Conservation (phyloP, 108 stramenopile genomes). For the Nannochloropsis salina region DNA sequence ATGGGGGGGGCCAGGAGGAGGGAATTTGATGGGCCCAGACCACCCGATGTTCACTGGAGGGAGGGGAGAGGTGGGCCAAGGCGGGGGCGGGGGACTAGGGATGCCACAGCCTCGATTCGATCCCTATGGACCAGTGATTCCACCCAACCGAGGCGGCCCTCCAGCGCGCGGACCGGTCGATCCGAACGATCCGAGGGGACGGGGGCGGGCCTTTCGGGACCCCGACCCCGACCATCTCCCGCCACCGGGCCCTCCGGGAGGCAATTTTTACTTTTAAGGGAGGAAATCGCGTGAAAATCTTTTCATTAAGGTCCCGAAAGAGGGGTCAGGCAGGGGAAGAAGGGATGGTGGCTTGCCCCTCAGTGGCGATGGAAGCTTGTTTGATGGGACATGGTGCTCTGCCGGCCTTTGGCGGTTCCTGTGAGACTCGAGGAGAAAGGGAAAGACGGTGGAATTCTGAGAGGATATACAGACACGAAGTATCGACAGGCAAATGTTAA, state of each 20-base stretch:
- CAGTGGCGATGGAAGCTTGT: too few species aligned
- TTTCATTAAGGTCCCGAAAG: too few species aligned
- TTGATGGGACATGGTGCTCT: too few species aligned
- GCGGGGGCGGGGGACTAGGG: background rate
- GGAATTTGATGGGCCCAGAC: background rate
- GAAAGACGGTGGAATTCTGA: too few species aligned
- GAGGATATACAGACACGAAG: too few species aligned
- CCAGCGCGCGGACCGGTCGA: background rate
- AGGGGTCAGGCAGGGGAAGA: too few species aligned
- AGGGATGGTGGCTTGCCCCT: too few species aligned
- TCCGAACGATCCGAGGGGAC: background rate
- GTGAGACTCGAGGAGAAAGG: too few species aligned
- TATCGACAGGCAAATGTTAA: too few species aligned
- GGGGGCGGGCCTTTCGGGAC: background rate
- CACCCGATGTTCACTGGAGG: background rate
- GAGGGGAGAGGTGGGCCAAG: background rate
- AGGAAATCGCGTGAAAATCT: too few species aligned
- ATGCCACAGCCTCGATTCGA: background rate
- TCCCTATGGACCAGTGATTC: background rate
- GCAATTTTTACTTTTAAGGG: background rate
- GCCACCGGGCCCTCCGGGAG: background rate
- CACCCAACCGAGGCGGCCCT: background rate
- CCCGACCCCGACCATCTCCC: background rate
- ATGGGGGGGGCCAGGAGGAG: constrained; percentile 2
- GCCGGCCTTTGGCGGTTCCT: too few species aligned